These are phyloP conservation scores for Diaporthe helianthi DNA, from an alignment of 2,329 filamentous ascomycete species.

Conservation along the genomic window DNA sequence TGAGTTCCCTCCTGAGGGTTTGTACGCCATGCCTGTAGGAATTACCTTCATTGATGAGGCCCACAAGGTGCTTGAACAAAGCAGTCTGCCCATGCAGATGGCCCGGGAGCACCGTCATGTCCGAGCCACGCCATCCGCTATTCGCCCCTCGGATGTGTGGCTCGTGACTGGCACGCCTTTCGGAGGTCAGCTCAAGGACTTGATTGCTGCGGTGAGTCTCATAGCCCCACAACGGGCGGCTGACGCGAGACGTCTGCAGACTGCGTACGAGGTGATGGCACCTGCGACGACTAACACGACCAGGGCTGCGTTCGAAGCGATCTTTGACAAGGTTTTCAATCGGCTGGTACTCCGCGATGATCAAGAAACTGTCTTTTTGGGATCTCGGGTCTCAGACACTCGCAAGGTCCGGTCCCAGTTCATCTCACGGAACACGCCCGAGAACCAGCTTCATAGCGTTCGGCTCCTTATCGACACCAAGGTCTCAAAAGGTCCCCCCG, in stretches of 20 bases:
- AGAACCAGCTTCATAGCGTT: background rate
- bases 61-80: background rate
- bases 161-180: slow-evolving; percentile 20
- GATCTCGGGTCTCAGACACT: slow-evolving; percentile 8
- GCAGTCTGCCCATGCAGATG: background rate
- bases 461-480: background rate
- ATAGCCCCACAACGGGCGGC: background rate
- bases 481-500: background rate
- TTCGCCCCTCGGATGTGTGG: background rate
- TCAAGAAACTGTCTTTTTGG: background rate
- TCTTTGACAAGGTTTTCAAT: background rate
- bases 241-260: background rate
- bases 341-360: background rate
- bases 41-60: slow-evolving; percentile 21
- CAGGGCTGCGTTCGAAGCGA: background rate
- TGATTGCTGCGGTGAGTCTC: background rate
- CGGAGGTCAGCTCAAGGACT: background rate
- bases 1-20: background rate
- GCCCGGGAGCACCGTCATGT: background rate
- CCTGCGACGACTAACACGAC: background rate
- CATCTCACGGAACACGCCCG: background rate
- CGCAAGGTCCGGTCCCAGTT: background rate
- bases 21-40: background rate
- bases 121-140: background rate
- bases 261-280: background rate